Evolutionary conservation across 73 alveolate genomes (phyloP), one percentile per base, ranked within the genome.

Genomic region (Paramecium octaurelia): DNA sequence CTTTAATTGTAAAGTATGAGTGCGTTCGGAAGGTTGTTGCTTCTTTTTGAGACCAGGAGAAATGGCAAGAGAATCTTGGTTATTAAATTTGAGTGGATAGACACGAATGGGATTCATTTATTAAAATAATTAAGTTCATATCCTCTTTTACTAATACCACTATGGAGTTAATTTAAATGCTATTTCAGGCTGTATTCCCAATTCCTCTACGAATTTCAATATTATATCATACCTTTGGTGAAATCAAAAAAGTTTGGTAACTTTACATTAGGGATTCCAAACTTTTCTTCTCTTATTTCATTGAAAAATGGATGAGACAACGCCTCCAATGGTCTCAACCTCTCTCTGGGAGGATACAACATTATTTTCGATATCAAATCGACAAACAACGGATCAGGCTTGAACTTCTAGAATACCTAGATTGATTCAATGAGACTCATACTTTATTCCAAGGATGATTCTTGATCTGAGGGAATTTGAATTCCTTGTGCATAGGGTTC

Each of bases 261-360:
- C 23, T 93, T 92, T 20, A 92, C 97, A 93, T 95, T 95, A 11
- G 97, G 97, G n/a, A 95, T 68, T 3, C 92, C 93, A 42, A 93
- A 59, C 34, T 86, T 93, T 80, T 95, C 93, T 2, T 92, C 96
- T 92, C 99, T 96, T 57, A 96, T 64, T 64, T 96, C 99, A 95
- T 96, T 96, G 87, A 96, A 96, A 92, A 83, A 96, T 20, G 98
- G 98, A 69, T 96, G 98, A 35, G 58, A 58, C 36, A 96, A 86
- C 11, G 97, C 95, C 44, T 96, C 96, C 42, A 95, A 59, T 11
- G 98, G 97, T 31, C 92, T 88, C 18, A 94, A 93, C 92, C 99
- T 92, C 18, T 86, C 92, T 6, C 88, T 27, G 9, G 99, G 99
- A 44, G 93, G 94, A 93, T 94, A 96, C 21, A 96, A 96, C 29